Evolutionary conservation across 139 green algal species (phyloP), one percentile per base, ranked within the genome.

Genomic region (Micromonas pusilla): DNA sequence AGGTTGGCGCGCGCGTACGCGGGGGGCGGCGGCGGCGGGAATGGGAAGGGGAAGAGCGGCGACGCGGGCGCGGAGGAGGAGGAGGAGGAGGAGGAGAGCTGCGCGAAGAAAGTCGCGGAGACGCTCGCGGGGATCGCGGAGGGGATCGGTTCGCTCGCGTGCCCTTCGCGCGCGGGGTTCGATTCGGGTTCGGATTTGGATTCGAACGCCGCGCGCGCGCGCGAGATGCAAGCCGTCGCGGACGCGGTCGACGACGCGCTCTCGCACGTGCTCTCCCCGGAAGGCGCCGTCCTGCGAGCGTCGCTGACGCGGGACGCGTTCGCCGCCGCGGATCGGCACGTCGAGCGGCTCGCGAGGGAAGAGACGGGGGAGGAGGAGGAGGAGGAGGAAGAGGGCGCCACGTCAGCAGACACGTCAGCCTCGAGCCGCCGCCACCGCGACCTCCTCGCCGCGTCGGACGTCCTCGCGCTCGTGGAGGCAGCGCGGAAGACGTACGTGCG

Each of bases 1-100:
- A 4, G 66, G 2, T 53, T 73, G 33, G 32, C 52, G 16, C 9
- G 52, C 30, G 66, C 66, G 66, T 73, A 73, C 66, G 66, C 16
- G 30, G 31, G 20, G 33, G 20, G 26, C 26, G 5, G 32, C 32
- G 4, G 30, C 20, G 32, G 23, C 28, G 26, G 28, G 1, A 4
- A 1, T 34, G 63, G 63, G 31, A 34, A 70, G 63, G 20, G 28
- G 20, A 45, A 72, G 21, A 26, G 19, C 4, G 9, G 30, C 66
- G 28, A 3, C 1, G 63, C 63, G 2, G 31, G 63, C 20, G 54
- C 23, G 23, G 54, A 31, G 23, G 26, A 65, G 54, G 2, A 23
- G 54, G n/a, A 31, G 54, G 54, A 31, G n/a, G 54, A 65, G 26
- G 54, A 65, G 2, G 54, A 31, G 1, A 31, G 1, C 26, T 65